A percentile compares a stretch with the other conserved stretches of the same genome.
These are phyloP conservation scores for Aristolochia fimbriata DNA, from an alignment of 164 flowering plant species.

Conservation along the genomic window DNA sequence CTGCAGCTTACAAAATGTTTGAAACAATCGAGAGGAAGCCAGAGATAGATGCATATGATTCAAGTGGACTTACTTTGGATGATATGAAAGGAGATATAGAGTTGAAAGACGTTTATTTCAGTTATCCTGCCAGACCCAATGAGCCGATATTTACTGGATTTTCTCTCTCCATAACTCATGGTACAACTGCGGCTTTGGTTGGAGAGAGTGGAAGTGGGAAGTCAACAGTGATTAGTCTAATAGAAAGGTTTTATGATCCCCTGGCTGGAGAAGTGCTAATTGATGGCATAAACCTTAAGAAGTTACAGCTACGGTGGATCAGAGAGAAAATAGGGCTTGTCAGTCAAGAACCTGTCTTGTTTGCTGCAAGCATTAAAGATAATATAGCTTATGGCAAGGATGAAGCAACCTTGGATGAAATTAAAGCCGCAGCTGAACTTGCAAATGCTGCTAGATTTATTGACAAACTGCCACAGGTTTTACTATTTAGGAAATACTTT, in stretches of 20 bases:
- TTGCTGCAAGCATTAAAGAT: conserved; percentile 51
- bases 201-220: conserved; percentile 95
- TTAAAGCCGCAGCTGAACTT: conserved; percentile 46
- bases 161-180: conserved; percentile 39
- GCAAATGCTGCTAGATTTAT: conserved; percentile 75
- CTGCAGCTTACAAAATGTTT: conserved; percentile 74
- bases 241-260: conserved; percentile 88
- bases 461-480: conserved; percentile 63
- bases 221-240: conserved; percentile 64
- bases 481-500: not conserved
- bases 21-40: conserved; percentile 60
- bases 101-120: conserved; percentile 56
- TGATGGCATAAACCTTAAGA: conserved; percentile 54
- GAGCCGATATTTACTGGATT: conserved; percentile 66
- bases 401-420: conserved; percentile 49
- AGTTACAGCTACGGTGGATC: conserved; percentile 47
- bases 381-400: conserved; percentile 73
- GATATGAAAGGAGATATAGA: conserved; percentile 63
- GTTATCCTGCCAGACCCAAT: conserved; percentile 76
- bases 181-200: conserved; percentile 64
- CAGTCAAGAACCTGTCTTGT: conserved; percentile 67
- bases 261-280: conserved; percentile 63
- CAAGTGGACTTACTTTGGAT: conserved; percentile 34
- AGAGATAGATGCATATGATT: conserved; percentile 41
- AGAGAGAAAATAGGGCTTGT: conserved; percentile 66